A percentile compares a stretch with the other conserved stretches of the same genome.
phyloP scores from a whole-genome alignment of 805 yeast species.

The Metschnikowia reukaufii region DNA sequence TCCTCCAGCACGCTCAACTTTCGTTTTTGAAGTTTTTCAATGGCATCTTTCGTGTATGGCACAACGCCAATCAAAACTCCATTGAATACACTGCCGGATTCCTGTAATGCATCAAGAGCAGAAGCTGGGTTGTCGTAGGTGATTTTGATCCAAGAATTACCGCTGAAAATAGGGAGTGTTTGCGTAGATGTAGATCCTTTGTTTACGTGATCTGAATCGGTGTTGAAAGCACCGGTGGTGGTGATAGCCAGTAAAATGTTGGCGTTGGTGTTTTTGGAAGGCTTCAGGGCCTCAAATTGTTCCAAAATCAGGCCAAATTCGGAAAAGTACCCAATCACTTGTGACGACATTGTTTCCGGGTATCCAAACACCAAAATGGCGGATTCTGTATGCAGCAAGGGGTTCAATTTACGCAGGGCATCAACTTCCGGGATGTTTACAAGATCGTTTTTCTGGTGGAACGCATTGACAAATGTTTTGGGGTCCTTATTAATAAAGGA shows the following conservation, averaged over 20 bases:
- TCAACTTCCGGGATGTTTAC: constrained; percentile 12
- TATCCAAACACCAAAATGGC: constrained; percentile 88
- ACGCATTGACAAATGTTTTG: constrained; percentile 44
- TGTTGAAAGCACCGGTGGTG: constrained; percentile 17
- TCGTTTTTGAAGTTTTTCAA: constrained; percentile 57
- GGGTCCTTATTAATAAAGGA: constrained; percentile 50
- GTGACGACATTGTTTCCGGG: constrained; percentile 69
- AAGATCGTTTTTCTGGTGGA: constrained; percentile 23
- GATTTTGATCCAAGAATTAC: constrained; percentile 87
- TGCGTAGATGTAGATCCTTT: constrained; percentile 3
- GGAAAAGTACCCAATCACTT: constrained; percentile 68
- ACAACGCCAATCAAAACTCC: constrained; percentile 67
- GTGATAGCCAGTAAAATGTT: constrained; percentile 11
- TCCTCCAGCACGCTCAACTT: constrained; percentile 46
- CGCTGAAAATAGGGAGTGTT: constrained; percentile 68
- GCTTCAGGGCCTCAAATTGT: constrained; percentile 50
- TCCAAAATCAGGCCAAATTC: constrained; percentile 81
- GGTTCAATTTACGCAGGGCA: constrained; percentile 19
- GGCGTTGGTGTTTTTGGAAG: constrained; percentile 8
- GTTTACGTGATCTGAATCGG: neutral
- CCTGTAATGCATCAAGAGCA: constrained; percentile 81
- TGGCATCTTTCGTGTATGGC: constrained; percentile 60
- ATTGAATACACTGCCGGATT: constrained; percentile 71
- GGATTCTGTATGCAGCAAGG: constrained; percentile 43
- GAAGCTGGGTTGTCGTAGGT: constrained; percentile 75